phyloP scores from a whole-genome alignment of 768 basidiomycete species.

The Kwoniella dejecticola region DNA sequence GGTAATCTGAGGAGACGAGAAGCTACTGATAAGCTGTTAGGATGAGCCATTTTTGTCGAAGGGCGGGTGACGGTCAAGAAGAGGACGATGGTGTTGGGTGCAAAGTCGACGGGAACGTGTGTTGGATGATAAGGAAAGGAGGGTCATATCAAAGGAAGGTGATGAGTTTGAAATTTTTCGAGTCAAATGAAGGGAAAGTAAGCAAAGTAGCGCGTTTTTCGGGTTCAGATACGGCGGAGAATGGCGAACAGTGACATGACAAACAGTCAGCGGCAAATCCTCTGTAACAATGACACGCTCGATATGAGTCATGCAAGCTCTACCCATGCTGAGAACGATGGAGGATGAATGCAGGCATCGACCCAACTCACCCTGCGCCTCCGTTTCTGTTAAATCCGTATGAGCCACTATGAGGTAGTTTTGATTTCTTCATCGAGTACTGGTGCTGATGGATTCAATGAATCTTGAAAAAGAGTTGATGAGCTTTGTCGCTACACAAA shows the following conservation, averaged over 20 bases:
- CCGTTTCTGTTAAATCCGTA: conserved; percentile 30
- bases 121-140: conserved; percentile 6
- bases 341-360: too few relatives aligned
- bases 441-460: conserved; percentile 12
- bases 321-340: too few relatives aligned
- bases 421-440: conserved; percentile 45
- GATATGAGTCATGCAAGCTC: too few relatives aligned
- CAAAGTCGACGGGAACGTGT: too few relatives aligned
- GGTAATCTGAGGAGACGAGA: conserved; percentile 46
- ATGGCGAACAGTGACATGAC: not conserved
- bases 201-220: not conserved
- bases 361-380: conserved; percentile 42
- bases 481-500: too few relatives aligned
- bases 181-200: not conserved
- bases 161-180: not conserved
- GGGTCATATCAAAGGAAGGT: conserved; percentile 1
- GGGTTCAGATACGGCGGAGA: not conserved
- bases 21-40: conserved; percentile 37
- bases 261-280: conserved; percentile 7
- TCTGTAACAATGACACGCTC: not conserved
- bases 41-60: not conserved
- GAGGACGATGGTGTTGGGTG: too few relatives aligned
- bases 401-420: conserved; percentile 52
- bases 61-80: not conserved
- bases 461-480: not conserved